Evolutionary conservation across 2,329 filamentous ascomycete genomes (phyloP).

Genomic region (Beauveria medogensis): DNA sequence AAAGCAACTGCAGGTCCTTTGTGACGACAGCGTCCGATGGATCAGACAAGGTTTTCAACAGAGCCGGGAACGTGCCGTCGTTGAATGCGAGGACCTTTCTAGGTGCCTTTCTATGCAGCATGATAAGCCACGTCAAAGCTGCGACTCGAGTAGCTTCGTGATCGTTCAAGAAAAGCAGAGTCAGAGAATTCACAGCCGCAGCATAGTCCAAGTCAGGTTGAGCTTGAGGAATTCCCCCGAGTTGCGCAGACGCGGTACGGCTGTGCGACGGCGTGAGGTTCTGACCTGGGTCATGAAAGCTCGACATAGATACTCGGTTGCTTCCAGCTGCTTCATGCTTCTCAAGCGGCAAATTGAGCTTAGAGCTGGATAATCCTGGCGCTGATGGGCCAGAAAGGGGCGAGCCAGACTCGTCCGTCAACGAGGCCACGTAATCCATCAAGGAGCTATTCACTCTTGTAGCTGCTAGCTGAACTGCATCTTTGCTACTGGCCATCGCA

Average conservation of each 20-base stretch:
- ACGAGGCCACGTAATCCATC: conserved; percentile 88
- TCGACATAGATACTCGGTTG: conserved; percentile 44
- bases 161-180: conserved; percentile 88
- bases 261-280: conserved; percentile 44
- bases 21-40: conserved; percentile 93
- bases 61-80: conserved; percentile 89
- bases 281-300: conserved; percentile 45
- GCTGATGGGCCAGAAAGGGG: conserved; percentile 18
- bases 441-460: conserved; percentile 82
- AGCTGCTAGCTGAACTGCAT: conserved; percentile 81
- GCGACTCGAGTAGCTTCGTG: conserved; percentile 93
- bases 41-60: conserved; percentile 93
- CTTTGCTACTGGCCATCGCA: conserved; percentile 85
- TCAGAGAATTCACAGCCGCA: conserved; percentile 86
- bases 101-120: conserved; percentile 93
- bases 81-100: conserved; percentile 91
- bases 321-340: conserved; percentile 39
- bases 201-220: conserved; percentile 86
- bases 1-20: conserved; percentile 84
- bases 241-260: conserved; percentile 38
- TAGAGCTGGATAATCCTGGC: conserved; percentile 28
- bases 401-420: conserved; percentile 59
- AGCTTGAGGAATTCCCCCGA: conserved; percentile 33
- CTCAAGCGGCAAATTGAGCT: conserved; percentile 36
- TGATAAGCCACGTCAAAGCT: conserved; percentile 91